phyloP scores from a whole-genome alignment of 345 rosid species.

The Lenwebbia sp. region DNA sequence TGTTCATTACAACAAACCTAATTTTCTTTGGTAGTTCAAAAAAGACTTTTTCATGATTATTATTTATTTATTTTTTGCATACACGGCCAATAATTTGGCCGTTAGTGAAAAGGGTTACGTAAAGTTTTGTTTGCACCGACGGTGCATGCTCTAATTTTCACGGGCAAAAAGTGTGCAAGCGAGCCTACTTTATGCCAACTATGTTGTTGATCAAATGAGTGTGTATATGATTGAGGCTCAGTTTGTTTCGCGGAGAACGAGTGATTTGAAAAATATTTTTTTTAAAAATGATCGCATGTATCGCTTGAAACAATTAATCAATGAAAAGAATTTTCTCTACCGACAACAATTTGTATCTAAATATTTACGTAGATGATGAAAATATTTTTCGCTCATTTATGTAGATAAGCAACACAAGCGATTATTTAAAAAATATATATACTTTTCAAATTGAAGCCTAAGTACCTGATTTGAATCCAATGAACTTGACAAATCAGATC shows the following conservation, averaged over 20 bases:
- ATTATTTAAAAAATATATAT: no score
- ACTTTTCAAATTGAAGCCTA: no score
- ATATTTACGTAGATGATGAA: no score
- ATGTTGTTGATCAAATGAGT: background rate
- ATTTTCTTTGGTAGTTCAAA: background rate
- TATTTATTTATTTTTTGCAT: background rate
- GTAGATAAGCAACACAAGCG: no score
- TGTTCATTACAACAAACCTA: background rate
- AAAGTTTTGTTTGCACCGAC: background rate
- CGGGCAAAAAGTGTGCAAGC: no score
- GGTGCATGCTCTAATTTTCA: background rate
- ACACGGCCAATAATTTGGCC: background rate
- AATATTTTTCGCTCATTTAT: no score
- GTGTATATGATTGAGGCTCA: background rate
- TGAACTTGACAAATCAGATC: background rate
- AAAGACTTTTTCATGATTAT: background rate
- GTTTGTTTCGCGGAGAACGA: no score
- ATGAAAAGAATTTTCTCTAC: no score
- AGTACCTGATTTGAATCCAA: background rate
- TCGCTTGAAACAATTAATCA: no score
- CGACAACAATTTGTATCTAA: no score
- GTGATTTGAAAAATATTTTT: no score
- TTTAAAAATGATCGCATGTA: no score
- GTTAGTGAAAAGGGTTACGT: background rate
- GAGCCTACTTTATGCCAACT: background rate